A percentile compares a stretch with the other conserved stretches of the same genome.
Conservation (phyloP, 164 flowering plant species). For the Annona cherimola region DNA sequence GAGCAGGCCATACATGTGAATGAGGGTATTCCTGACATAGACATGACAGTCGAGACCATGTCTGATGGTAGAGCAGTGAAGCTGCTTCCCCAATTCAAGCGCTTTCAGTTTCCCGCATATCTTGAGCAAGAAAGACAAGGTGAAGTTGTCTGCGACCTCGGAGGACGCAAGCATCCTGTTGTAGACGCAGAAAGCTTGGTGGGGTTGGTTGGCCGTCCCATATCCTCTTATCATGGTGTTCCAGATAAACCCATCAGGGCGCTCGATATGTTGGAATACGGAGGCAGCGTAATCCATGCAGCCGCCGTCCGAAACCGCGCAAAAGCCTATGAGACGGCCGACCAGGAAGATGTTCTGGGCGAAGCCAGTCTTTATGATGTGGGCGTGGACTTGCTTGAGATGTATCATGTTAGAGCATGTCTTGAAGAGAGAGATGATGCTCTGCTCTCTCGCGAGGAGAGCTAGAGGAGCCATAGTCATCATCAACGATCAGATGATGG, state of each 20-base stretch:
- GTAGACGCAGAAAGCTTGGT: conserved; percentile 34
- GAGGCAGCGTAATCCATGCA: conserved; percentile 46
- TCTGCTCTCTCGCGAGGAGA: conserved; percentile 16
- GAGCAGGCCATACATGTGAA: conserved; percentile 46
- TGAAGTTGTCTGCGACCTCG: conserved; percentile 44
- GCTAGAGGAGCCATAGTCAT: too few relatives aligned
- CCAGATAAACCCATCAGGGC: conserved; percentile 63
- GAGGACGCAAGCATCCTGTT: conserved; percentile 35
- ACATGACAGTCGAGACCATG: conserved; percentile 39
- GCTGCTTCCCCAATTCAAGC: conserved; percentile 32
- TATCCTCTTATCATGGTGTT: conserved; percentile 65
- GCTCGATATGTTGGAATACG: conserved; percentile 32
- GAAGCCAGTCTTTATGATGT: conserved; percentile 32
- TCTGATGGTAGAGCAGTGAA: conserved; percentile 36
- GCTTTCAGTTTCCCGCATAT: conserved; percentile 32
- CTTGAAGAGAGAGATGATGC: conserved; percentile 29
- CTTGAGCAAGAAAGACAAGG: conserved; percentile 50
- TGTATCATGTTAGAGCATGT: conserved; percentile 28
- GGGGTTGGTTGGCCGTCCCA: conserved; percentile 23
- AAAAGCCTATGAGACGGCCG: conserved; percentile 42
- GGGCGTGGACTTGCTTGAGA: conserved; percentile 44
- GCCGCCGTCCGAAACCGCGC: conserved; percentile 30
- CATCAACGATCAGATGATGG: too few relatives aligned
- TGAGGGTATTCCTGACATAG: conserved; percentile 50
- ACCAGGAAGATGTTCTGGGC: conserved; percentile 32